phyloP scores from a whole-genome alignment of 169 alveolate species.

The Ichthyophthirius multifiliis region DNA sequence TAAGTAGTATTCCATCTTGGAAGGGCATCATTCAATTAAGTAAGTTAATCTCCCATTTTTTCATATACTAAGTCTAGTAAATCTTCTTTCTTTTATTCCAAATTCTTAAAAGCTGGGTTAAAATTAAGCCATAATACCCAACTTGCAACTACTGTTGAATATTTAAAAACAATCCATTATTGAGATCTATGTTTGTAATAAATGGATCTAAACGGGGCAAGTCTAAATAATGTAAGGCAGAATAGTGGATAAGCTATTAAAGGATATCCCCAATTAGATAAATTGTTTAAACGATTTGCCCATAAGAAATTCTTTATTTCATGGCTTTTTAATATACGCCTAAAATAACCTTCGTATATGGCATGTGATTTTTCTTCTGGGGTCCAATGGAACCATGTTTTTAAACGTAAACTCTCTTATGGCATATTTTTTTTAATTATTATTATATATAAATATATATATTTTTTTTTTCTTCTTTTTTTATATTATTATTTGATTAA shows the following conservation, averaged over 20 bases:
- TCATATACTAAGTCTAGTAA: slow-evolving; percentile 16
- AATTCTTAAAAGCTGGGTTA: neutral
- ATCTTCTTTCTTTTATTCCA: slow-evolving; percentile 22
- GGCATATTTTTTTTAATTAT: no score
- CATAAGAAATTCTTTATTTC: neutral
- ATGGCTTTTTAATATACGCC: slow-evolving; percentile 3
- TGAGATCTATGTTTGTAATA: neutral
- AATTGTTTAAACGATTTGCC: neutral
- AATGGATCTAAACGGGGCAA: neutral
- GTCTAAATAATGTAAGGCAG: neutral
- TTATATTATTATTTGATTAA: no score
- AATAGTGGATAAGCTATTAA: slow-evolving; percentile 12
- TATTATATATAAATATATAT: no score
- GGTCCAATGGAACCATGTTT: slow-evolving; percentile 25
- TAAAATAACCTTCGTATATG: slow-evolving; percentile 11
- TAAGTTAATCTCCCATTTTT: slow-evolving; percentile 28
- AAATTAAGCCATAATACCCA: slow-evolving; percentile 11
- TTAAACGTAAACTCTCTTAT: slow-evolving; percentile 16
- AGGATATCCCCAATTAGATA: slow-evolving; percentile 9
- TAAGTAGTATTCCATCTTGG: slow-evolving; percentile 28
- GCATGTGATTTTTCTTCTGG: slow-evolving; percentile 37
- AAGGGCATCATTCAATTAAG: slow-evolving; percentile 10
- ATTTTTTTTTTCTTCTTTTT: no score
- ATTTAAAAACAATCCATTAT: neutral
- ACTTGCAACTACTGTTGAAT: neutral